Evolutionary conservation across 2,329 filamentous ascomycete genomes (phyloP).

Genomic region (Aspergillus candidus): DNA sequence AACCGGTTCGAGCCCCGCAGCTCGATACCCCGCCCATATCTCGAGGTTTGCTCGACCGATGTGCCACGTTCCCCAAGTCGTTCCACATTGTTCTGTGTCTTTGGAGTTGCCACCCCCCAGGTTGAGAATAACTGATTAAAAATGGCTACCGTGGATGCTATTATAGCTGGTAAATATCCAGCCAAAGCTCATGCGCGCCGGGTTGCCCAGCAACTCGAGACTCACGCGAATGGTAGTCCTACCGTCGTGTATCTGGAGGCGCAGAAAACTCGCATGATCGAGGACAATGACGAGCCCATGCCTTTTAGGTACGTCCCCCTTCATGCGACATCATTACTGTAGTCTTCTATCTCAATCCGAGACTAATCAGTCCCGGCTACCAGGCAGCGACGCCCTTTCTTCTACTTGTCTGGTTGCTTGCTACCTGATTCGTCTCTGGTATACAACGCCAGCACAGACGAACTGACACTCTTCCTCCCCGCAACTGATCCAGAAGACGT

Average conservation of each 20-base stretch:
- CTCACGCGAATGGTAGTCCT: slow-evolving; percentile 55
- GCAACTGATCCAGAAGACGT: slow-evolving; percentile 80
- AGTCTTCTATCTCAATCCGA: not conserved
- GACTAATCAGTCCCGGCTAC: slow-evolving; percentile 8
- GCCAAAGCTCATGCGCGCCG: slow-evolving; percentile 80
- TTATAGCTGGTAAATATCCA: slow-evolving; percentile 60
- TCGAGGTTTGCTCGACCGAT: not conserved
- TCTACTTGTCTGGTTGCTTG: slow-evolving; percentile 83
- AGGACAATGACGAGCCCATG: slow-evolving; percentile 80
- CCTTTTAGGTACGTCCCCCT: slow-evolving; percentile 62
- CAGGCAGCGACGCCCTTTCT: slow-evolving; percentile 87
- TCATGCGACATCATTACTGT: not conserved
- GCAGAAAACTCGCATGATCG: slow-evolving; percentile 70
- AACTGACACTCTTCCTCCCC: slow-evolving; percentile 83
- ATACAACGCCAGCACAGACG: slow-evolving; percentile 69
- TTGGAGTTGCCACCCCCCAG: not conserved
- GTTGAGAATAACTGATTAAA: not conserved
- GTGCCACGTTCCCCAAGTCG: not conserved
- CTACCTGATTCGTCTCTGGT: slow-evolving; percentile 73
- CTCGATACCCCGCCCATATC: slow-evolving; percentile 5
- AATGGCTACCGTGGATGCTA: slow-evolving; percentile 31
- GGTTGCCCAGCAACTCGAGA: slow-evolving; percentile 71
- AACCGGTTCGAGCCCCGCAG: slow-evolving; percentile 15
- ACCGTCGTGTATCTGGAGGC: slow-evolving; percentile 86
- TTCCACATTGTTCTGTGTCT: not conserved